Evolutionary conservation across 2,329 filamentous ascomycete genomes (phyloP).

Genomic region (Penicillium polonicum): DNA sequence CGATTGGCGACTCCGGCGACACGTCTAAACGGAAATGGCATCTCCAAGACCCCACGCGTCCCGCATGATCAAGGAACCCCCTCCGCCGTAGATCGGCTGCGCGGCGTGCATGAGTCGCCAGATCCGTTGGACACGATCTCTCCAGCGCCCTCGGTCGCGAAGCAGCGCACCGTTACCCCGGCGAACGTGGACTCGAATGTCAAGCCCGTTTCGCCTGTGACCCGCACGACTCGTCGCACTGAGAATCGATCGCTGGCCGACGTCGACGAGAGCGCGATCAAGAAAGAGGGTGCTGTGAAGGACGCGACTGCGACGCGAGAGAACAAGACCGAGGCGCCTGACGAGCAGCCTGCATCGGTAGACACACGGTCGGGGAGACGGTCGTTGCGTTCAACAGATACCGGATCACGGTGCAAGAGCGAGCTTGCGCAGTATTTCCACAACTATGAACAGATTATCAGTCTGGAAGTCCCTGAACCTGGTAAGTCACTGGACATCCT

Average conservation of each 20-base stretch:
- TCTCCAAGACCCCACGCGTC: constrained; percentile 9
- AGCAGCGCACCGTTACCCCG: constrained; percentile 9
- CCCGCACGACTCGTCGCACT: constrained; percentile 17
- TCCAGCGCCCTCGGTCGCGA: constrained; percentile 8
- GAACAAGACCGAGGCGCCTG: constrained; percentile 7
- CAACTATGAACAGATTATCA: constrained; percentile 92
- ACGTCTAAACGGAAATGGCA: constrained; percentile 16
- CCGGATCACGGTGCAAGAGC: constrained; percentile 80
- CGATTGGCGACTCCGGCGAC: constrained; percentile 15
- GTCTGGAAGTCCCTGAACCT: constrained; percentile 74
- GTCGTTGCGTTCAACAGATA: constrained; percentile 82
- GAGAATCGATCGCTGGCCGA: constrained; percentile 3
- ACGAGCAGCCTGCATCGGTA: constrained; percentile 10
- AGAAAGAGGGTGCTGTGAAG: background rate
- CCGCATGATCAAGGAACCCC: constrained; percentile 12
- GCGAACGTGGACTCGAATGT: constrained; percentile 7
- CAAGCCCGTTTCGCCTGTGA: constrained; percentile 16
- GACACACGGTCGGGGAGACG: constrained; percentile 55
- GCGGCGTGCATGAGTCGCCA: constrained; percentile 21
- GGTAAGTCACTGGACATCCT: constrained; percentile 51
- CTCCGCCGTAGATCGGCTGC: constrained; percentile 12
- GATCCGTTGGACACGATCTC: constrained; percentile 30
- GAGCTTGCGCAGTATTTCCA: constrained; percentile 88
- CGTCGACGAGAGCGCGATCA: background rate
- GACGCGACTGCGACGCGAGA: constrained; percentile 4